A percentile compares a stretch with the other conserved stretches of the same genome.
Evolutionary conservation across 495 filamentous ascomycete genomes (phyloP).

Genomic region (Aspergillus avenaceus): DNA sequence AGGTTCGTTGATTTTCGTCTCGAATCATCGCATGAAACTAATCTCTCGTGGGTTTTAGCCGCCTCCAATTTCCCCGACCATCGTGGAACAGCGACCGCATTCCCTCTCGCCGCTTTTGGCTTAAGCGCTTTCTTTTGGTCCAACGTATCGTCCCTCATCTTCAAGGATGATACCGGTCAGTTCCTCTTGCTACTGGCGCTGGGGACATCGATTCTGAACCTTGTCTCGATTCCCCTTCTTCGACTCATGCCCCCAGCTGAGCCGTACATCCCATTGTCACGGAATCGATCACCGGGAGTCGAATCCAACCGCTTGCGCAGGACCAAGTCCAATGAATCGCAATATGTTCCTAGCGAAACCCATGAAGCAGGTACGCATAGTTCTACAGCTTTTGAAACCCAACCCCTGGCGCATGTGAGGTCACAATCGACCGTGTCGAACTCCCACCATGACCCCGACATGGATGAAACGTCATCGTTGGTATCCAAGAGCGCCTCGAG

Average conservation of each 20-base stretch:
- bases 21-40: slow-evolving; percentile 5
- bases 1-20: slow-evolving; percentile 32
- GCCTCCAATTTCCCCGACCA: slow-evolving; percentile 91
- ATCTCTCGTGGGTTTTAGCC: slow-evolving; percentile 39
- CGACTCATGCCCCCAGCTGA: slow-evolving; percentile 62
- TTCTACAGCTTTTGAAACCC: slow-evolving; percentile 28
- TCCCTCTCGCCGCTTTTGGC: slow-evolving; percentile 89
- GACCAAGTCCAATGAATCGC: slow-evolving; percentile 54
- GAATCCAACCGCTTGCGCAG: slow-evolving; percentile 60
- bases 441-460: slow-evolving; percentile 29
- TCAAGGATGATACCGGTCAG: slow-evolving; percentile 75
- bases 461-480: slow-evolving; percentile 81
- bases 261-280: slow-evolving; percentile 62
- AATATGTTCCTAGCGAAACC: slow-evolving; percentile 37
- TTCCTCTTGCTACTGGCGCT: slow-evolving; percentile 77
- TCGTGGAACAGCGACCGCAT: slow-evolving; percentile 89
- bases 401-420: slow-evolving; percentile 27
- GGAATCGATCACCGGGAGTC: slow-evolving; percentile 32
- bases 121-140: slow-evolving; percentile 97
- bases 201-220: slow-evolving; percentile 72
- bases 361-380: slow-evolving; percentile 68
- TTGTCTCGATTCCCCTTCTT: slow-evolving; percentile 76
- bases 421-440: slow-evolving; percentile 36
- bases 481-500: slow-evolving; percentile 58
- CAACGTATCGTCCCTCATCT: slow-evolving; percentile 66